phyloP scores from a whole-genome alignment of 1,284 basidiomycete genomes.

The Coniferiporia weirii region DNA sequence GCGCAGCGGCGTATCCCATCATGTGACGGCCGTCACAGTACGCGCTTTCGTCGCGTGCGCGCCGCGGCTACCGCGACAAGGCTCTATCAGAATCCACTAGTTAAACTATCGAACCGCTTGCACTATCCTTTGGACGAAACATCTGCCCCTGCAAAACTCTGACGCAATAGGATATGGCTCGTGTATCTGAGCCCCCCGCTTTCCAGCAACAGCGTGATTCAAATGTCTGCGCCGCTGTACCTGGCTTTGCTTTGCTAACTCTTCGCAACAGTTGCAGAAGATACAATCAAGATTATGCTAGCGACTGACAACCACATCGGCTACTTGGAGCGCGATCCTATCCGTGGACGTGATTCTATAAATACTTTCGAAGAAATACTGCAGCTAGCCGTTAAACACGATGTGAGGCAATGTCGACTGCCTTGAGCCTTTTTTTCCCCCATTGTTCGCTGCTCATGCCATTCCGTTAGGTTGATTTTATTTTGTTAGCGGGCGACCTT shows the following conservation, averaged over 20 bases:
- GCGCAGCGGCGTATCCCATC: no score
- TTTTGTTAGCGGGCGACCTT: constrained; percentile 91
- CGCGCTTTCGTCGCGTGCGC: background rate
- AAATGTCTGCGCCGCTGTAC: background rate
- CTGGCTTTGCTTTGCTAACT: background rate
- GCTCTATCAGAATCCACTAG: no score
- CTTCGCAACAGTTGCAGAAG: constrained; percentile 42
- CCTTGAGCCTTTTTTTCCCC: constrained; percentile 10
- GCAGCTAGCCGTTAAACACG: constrained; percentile 81
- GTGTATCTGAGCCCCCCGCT: background rate
- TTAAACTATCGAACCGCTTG: no score
- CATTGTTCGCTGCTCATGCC: background rate
- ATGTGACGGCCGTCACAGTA: background rate
- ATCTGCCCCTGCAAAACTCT: background rate
- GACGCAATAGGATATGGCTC: background rate
- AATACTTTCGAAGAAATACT: constrained; percentile 94
- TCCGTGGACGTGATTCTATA: constrained; percentile 92
- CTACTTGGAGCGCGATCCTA: constrained; percentile 90
- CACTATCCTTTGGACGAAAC: no score
- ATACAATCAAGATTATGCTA: constrained; percentile 79
- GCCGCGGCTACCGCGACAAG: no score
- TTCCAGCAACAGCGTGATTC: constrained; percentile 2
- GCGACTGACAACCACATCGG: constrained; percentile 97
- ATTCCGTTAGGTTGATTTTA: constrained; percentile 75
- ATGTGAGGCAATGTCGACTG: constrained; percentile 52